These are phyloP conservation scores for Tuctoria greenei DNA, from an alignment of 176 grass and related monocot species.

Conservation along the genomic window DNA sequence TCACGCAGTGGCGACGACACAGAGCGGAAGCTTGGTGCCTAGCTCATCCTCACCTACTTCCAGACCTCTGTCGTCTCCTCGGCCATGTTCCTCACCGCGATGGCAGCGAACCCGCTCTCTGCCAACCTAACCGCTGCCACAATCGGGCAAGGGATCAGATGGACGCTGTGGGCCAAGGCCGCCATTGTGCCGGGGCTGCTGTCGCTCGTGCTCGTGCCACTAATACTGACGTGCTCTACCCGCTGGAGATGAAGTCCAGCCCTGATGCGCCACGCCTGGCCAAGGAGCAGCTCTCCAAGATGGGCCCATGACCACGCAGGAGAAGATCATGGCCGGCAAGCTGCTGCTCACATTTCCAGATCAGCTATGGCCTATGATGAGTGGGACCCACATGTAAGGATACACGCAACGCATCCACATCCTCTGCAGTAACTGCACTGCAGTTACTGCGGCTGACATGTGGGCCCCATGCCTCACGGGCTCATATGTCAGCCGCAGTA, in stretches of 20 bases:
- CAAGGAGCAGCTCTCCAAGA: constrained; percentile 72
- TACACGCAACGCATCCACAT: too few species aligned
- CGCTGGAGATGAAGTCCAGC: constrained; percentile 81
- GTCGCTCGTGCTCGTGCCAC: constrained; percentile 74
- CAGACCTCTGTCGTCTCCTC: constrained; percentile 92
- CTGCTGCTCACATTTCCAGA: too few species aligned
- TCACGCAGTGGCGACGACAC: constrained; percentile 76
- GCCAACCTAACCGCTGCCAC: constrained; percentile 77
- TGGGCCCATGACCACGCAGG: constrained; percentile 83
- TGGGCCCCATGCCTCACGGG: too few species aligned
- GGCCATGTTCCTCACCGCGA: constrained; percentile 91
- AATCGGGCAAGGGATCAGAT: constrained; percentile 74
- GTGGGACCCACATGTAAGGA: too few species aligned
- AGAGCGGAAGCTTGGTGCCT: constrained; percentile 69
- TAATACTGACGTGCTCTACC: constrained; percentile 82
- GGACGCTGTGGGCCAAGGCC: constrained; percentile 96
- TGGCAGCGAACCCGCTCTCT: constrained; percentile 85
- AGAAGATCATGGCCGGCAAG: constrained; percentile 81
- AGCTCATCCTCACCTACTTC: constrained; percentile 98
- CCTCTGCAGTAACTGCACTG: too few species aligned
- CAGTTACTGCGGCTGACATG: too few species aligned
- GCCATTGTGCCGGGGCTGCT: constrained; percentile 81
- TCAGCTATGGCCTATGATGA: too few species aligned
- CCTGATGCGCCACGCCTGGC: constrained; percentile 84
- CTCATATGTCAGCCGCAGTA: too few species aligned